A percentile compares a stretch with the other conserved stretches of the same genome.
These are phyloP conservation scores for Cucurbita pepo DNA, from an alignment of 306 rosid genomes.

Conservation along the genomic window DNA sequence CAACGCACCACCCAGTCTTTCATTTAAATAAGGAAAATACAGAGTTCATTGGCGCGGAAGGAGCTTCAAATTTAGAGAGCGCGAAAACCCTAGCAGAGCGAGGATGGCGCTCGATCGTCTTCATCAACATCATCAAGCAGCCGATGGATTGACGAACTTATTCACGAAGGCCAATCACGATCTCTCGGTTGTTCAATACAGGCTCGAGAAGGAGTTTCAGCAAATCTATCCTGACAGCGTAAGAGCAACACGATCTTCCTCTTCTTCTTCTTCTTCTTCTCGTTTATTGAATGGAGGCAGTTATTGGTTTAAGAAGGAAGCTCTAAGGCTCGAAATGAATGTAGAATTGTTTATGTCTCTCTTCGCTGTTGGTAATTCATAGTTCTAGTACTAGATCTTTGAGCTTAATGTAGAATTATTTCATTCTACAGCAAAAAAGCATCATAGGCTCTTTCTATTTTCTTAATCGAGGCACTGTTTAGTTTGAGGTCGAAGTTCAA, in stretches of 20 bases:
- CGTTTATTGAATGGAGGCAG: background rate
- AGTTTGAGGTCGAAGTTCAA: background rate
- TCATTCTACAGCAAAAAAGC: background rate
- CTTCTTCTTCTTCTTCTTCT: background rate
- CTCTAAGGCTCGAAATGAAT: background rate
- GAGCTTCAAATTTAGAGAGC: slow-evolving; percentile 1
- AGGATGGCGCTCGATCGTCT: slow-evolving; percentile 22
- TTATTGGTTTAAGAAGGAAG: background rate
- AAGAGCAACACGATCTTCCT: background rate
- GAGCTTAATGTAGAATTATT: background rate
- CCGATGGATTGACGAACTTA: slow-evolving; percentile 51
- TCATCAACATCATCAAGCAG: slow-evolving; percentile 42
- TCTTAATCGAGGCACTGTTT: background rate
- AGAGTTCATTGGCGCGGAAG: background rate
- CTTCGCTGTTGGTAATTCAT: background rate
- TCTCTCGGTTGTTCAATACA: slow-evolving; percentile 36
- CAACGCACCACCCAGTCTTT: background rate
- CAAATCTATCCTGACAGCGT: slow-evolving; percentile 65
- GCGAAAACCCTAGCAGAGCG: slow-evolving; percentile 9
- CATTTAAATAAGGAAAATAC: background rate
- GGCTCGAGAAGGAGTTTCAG: slow-evolving; percentile 73
- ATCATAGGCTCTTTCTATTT: background rate
- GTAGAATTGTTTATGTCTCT: background rate
- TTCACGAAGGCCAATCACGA: slow-evolving; percentile 71
- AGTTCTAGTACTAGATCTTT: background rate